These are phyloP conservation scores for Trametes cubensis DNA, from an alignment of 768 basidiomycete species.

Conservation along the genomic window DNA sequence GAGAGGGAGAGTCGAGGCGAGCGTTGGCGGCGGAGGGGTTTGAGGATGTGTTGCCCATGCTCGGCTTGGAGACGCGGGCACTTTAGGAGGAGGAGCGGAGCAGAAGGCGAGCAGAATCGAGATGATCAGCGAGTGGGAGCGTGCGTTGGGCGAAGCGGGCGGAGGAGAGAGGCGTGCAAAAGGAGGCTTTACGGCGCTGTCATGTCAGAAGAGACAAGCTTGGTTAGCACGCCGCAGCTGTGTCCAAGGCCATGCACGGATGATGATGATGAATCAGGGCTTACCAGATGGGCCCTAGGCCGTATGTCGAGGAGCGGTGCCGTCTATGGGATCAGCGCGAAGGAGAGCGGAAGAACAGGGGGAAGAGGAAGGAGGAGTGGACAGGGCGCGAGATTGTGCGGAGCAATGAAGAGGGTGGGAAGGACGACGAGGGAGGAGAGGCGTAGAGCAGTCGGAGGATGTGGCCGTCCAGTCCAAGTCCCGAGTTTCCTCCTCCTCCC, in stretches of 20 bases:
- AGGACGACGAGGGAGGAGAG: too few relatives aligned
- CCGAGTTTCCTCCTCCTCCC: background rate
- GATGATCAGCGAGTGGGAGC: constrained; percentile 20
- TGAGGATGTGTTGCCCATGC: constrained; percentile 32
- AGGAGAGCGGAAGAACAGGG: too few relatives aligned
- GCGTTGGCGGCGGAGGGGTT: constrained; percentile 21
- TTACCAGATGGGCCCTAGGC: background rate
- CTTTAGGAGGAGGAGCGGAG: constrained; percentile 14
- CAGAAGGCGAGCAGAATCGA: constrained; percentile 20
- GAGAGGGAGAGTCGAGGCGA: constrained; percentile 24
- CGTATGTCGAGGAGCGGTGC: too few relatives aligned
- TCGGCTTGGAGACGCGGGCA: constrained; percentile 19
- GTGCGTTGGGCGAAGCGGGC: constrained; percentile 4
- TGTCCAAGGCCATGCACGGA: background rate
- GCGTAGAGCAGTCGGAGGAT: too few relatives aligned
- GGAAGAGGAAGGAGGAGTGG: too few relatives aligned
- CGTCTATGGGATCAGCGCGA: too few relatives aligned
- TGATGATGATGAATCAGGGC: constrained; percentile 1
- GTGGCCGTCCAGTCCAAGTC: background rate
- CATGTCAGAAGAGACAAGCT: background rate
- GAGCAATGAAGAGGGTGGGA: background rate
- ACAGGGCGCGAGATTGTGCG: background rate
- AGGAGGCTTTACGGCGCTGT: constrained; percentile 14
- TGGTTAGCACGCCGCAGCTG: constrained; percentile 8
- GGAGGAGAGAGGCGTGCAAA: background rate